Percentiles rank a stretch among this genome's conserved stretches.
Conservation (phyloP, 495 filamentous ascomycete genomes). For the Neurospora intermedia region DNA sequence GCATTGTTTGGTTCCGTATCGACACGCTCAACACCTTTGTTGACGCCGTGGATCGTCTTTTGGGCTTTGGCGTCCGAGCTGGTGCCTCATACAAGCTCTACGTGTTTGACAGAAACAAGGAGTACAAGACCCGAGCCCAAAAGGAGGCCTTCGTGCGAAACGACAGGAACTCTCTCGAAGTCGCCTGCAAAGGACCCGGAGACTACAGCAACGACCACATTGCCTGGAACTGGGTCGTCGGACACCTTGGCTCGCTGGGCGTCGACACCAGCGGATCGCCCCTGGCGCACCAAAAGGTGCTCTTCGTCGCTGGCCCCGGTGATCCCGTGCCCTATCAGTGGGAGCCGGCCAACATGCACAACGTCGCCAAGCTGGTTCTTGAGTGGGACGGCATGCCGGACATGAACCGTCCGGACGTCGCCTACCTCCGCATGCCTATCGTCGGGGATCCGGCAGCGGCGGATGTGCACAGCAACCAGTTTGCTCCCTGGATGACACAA, state of each 20-base stretch:
- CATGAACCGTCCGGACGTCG: constrained; percentile 15
- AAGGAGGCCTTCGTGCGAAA: not conserved
- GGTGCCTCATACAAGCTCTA: constrained; percentile 15
- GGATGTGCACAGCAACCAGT: constrained; percentile 10
- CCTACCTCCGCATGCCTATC: constrained; percentile 20
- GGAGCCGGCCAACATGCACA: constrained; percentile 6
- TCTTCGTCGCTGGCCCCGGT: constrained; percentile 10
- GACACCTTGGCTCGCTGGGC: not conserved
- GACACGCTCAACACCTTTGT: constrained; percentile 14
- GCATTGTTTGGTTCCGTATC: constrained; percentile 15
- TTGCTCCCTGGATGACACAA: constrained; percentile 8
- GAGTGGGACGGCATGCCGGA: constrained; percentile 7
- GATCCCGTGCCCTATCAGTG: constrained; percentile 12
- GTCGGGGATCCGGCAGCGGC: not conserved
- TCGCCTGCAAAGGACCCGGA: constrained; percentile 7
- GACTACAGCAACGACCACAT: constrained; percentile 9
- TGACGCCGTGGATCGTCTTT: constrained; percentile 22
- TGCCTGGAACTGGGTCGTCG: constrained; percentile 6
- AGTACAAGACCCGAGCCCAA: constrained; percentile 1
- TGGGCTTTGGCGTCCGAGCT: constrained; percentile 14
- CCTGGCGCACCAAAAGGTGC: not conserved
- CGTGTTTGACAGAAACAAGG: constrained; percentile 7
- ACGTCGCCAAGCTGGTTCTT: constrained; percentile 9
- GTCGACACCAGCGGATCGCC: not conserved
- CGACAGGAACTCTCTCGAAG: not conserved